Evolutionary conservation across 2,329 filamentous ascomycete species (phyloP).

Genomic region (Cordyceps farinosa): DNA sequence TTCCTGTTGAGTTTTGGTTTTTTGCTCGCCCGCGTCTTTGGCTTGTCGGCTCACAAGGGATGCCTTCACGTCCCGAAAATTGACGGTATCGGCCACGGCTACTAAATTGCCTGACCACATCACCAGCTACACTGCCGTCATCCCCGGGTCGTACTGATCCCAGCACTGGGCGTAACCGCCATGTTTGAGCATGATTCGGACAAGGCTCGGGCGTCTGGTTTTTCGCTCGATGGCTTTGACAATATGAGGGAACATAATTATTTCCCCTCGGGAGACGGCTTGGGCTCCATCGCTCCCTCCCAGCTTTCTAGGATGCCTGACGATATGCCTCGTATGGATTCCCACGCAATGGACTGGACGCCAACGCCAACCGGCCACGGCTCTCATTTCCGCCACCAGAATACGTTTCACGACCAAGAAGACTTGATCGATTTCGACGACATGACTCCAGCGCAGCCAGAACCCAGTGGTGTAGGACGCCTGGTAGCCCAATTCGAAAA

Average conservation of each 20-base stretch:
- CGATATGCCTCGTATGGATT: conserved; percentile 4
- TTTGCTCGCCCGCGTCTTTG: neutral
- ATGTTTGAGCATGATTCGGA: conserved; percentile 15
- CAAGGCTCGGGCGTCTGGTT: conserved; percentile 6
- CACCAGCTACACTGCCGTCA: neutral
- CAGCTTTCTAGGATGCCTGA: conserved; percentile 5
- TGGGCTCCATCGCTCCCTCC: conserved; percentile 8
- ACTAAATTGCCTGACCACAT: conserved; percentile 3
- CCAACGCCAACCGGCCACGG: conserved; percentile 30
- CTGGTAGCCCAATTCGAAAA: conserved; percentile 41
- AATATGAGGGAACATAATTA: conserved; percentile 1
- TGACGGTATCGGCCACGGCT: conserved; percentile 15
- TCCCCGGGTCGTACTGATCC: neutral
- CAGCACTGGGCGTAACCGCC: neutral
- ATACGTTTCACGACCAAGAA: conserved; percentile 14
- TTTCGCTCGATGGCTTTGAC: conserved; percentile 6
- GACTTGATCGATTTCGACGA: conserved; percentile 23
- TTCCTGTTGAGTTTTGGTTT: neutral
- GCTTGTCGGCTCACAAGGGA: conserved; percentile 4
- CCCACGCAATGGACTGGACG: conserved; percentile 37
- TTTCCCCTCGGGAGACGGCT: conserved; percentile 1
- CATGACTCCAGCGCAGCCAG: conserved; percentile 14
- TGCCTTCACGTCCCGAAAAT: conserved; percentile 12
- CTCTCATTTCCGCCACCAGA: conserved; percentile 19
- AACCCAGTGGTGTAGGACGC: conserved; percentile 32